These are phyloP conservation scores for Cyberlindnera maclurae DNA, from an alignment of 805 yeast genomes.

Conservation along the genomic window DNA sequence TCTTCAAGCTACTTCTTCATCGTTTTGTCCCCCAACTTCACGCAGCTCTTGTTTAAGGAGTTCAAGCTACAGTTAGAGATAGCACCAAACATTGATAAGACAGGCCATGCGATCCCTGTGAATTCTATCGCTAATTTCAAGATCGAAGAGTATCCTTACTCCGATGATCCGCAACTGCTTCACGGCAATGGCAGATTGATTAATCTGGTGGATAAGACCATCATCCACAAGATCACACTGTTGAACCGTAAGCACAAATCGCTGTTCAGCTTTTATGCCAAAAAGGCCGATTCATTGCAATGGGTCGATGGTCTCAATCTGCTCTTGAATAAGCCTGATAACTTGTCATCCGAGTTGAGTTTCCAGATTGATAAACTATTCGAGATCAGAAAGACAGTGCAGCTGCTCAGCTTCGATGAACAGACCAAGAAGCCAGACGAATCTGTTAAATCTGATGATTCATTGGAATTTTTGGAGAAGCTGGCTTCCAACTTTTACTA, in stretches of 20 bases:
- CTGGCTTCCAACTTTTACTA: slow-evolving; percentile 18
- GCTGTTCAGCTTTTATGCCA: slow-evolving; percentile 58
- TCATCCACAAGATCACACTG: slow-evolving; percentile 49
- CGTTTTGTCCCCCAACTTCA: slow-evolving; percentile 60
- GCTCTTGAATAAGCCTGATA: slow-evolving; percentile 31
- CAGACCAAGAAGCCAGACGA: slow-evolving; percentile 3
- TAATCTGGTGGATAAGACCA: slow-evolving; percentile 49
- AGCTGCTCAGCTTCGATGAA: slow-evolving; percentile 29
- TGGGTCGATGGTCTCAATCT: slow-evolving; percentile 77
- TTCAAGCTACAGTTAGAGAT: slow-evolving; percentile 39
- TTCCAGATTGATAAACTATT: slow-evolving; percentile 37
- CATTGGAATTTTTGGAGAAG: slow-evolving; percentile 13
- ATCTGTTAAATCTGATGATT: neutral
- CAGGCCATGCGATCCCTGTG: slow-evolving; percentile 44
- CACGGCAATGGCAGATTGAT: slow-evolving; percentile 39
- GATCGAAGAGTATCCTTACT: slow-evolving; percentile 40
- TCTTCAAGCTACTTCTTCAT: slow-evolving; percentile 43
- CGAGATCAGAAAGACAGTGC: slow-evolving; percentile 41
- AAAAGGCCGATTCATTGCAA: slow-evolving; percentile 55
- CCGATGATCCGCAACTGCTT: slow-evolving; percentile 31
- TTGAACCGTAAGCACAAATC: slow-evolving; percentile 34
- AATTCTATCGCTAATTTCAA: slow-evolving; percentile 44
- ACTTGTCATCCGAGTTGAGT: slow-evolving; percentile 36
- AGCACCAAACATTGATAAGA: slow-evolving; percentile 55
- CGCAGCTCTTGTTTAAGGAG: slow-evolving; percentile 52